Conservation (phyloP, 106 monocot genomes). For the Agapanthus africanus region DNA sequence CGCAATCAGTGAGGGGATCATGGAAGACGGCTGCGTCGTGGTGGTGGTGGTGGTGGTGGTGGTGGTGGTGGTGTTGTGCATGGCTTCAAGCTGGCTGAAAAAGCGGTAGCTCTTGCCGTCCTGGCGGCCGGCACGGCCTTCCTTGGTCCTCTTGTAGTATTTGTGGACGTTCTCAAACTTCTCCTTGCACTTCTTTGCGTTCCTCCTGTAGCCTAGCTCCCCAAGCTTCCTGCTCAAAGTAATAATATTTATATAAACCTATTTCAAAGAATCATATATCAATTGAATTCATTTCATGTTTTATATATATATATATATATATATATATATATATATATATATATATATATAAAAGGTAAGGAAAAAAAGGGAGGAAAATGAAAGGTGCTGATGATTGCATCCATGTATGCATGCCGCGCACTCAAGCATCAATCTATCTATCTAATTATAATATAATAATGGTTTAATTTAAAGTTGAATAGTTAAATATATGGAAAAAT, state of each 20-base stretch:
- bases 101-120: conserved; percentile 96
- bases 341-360: too few species aligned
- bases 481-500: neutral
- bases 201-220: conserved; percentile 64
- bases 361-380: conserved; percentile 16
- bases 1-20: neutral
- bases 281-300: too few species aligned
- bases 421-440: conserved; percentile 17
- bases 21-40: neutral
- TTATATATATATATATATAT: too few species aligned
- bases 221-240: conserved; percentile 49
- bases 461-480: neutral
- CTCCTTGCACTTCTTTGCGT: conserved; percentile 89
- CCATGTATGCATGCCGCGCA: conserved; percentile 12
- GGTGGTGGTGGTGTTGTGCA: conserved; percentile 18
- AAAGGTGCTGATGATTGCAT: conserved; percentile 25
- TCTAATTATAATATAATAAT: conserved; percentile 27
- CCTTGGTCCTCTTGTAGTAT: conserved; percentile 95
- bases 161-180: conserved; percentile 97
- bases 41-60: neutral
- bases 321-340: too few species aligned
- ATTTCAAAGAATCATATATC: neutral
- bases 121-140: conserved; percentile 77
- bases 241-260: neutral
- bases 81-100: conserved; percentile 79